Base-by-base conservation (phyloP, 768 basidiomycete genomes). In the Strobilomyces confusus region DNA sequence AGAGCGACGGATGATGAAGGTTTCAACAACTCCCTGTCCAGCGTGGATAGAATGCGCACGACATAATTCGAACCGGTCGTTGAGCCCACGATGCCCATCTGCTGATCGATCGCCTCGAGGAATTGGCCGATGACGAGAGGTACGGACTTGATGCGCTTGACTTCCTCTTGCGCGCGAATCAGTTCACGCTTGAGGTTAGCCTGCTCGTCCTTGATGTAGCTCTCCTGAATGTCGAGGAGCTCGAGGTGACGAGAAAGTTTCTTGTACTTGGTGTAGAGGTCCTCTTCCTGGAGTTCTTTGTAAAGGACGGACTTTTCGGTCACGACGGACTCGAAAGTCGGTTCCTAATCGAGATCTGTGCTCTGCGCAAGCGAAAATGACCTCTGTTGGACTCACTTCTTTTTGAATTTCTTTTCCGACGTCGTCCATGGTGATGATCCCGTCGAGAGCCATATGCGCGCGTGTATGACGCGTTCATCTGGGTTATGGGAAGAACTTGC, bases 91-190 rank as follows among this genome's bases (percentile, higher is more conserved):
- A 99, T 99, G 56, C 88, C 93, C 15, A 95, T 93, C 62, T 88
- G 85, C 70, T 98, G 92, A 77, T 99, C 97, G 69, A 99, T 98
- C 48, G 97, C 89, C 75, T 99, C 97, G 33, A 98, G 83, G 77
- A 99, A 99, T 72, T 99, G 97, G 52, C 97, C 97, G 65, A 99
- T 99, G 67, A 99, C 97, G 15, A 99, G 85, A 0, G 97, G 97
- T 7, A 99, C 97, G 49, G 92, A 92, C 74, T 98, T 94, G 69
- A 99, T 99, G 54, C 97, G 90, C 74, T 98, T 97, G 67, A 99
- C 97, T 74, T 99, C 97, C 70, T 99, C 97, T 68, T 99, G 97
- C 0, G 97, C 97, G 52, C 97, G 92, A 60, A 98, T 89, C 56
- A 99, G 87, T 73, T 99, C 97, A 46, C 95, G 86, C 72, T 98